These are phyloP conservation scores for Zygoascus meyerae DNA, from an alignment of 1,139 yeast genomes.

Conservation along the genomic window DNA sequence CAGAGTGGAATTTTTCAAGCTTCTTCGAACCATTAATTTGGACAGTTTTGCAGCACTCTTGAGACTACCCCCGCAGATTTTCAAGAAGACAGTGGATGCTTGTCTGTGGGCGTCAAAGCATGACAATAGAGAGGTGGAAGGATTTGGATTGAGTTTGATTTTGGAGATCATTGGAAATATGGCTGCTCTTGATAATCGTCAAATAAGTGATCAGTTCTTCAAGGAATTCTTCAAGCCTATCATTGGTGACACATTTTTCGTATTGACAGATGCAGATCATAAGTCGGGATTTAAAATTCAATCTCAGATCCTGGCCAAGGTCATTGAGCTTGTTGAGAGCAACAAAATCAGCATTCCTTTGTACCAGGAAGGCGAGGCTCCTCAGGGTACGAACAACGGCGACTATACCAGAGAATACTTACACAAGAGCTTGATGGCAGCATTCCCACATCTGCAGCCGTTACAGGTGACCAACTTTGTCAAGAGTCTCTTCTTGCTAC, in stretches of 20 bases:
- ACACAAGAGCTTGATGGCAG: slow-evolving; percentile 73
- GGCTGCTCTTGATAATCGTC: slow-evolving; percentile 65
- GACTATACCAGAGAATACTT: slow-evolving; percentile 75
- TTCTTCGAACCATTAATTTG: slow-evolving; percentile 78
- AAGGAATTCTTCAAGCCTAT: slow-evolving; percentile 84
- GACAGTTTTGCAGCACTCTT: slow-evolving; percentile 82
- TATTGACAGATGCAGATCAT: slow-evolving; percentile 94
- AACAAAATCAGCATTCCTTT: slow-evolving; percentile 70
- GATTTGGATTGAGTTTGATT: slow-evolving; percentile 76
- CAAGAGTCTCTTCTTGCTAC: slow-evolving; percentile 61
- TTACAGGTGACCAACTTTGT: slow-evolving; percentile 81
- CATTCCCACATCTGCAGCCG: slow-evolving; percentile 83
- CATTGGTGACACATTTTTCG: slow-evolving; percentile 85
- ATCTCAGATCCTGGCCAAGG: slow-evolving; percentile 73
- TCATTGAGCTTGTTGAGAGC: slow-evolving; percentile 78
- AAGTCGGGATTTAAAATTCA: slow-evolving; percentile 93
- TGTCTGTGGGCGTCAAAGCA: slow-evolving; percentile 98
- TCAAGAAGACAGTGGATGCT: slow-evolving; percentile 85
- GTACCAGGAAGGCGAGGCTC: slow-evolving; percentile 60
- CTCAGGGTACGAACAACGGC: slow-evolving; percentile 77
- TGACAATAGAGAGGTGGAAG: slow-evolving; percentile 92
- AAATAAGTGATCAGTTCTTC: slow-evolving; percentile 75
- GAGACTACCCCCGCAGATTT: slow-evolving; percentile 86
- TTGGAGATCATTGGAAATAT: slow-evolving; percentile 78
- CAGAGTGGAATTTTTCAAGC: slow-evolving; percentile 89